Evolutionary conservation across 2,329 filamentous ascomycete species (phyloP), one percentile per base, ranked within the genome.

Genomic region (Sporothrix schenckii): DNA sequence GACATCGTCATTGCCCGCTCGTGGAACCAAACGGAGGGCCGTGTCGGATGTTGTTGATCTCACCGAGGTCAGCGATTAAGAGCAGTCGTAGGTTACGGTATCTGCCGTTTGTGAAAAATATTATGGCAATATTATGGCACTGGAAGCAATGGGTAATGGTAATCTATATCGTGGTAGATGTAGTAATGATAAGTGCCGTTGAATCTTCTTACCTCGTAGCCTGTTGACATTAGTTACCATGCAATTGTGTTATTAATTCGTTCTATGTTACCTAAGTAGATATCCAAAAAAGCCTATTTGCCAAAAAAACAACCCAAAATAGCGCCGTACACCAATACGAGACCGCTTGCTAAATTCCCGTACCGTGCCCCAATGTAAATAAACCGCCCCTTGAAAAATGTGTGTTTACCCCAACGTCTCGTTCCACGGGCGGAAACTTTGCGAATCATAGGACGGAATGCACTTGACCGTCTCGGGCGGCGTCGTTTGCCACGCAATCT

Each of bases 391-490:
- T 14, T 19, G 3, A 6, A 1, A 34, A 34, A 34, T 34, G 34
- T 16, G 2, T 16, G 0, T 10, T 19, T 54, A 60, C 24, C 16
- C 60, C 34, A 72, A 16, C 24, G 70, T 65, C 66, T 81, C 78
- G 68, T 83, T 78, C 79, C 83, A 85, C 0, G 78, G 76, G 71
- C 78, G 74, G 78, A 82, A 84, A 13, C 73, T 78, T 74, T 85
- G 82, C 19, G 79, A 74, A 0, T 77, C 75, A 74, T 80, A 84
- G 0, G 69, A 75, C 1, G 80, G 80, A 77, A 85, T 85, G 67
- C 84, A 87, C 70, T 81, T 83, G 30, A 87, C 81, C 70, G 78
- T 75, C 9, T 78, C 78, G 0, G 85, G 85, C 4, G 85, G 84
- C 5, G 79, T 73, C 2, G 14, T 24, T 16, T 78, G 73, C 85